A percentile compares a stretch with the other conserved stretches of the same genome.
Evolutionary conservation across 768 basidiomycete genomes (phyloP).

Genomic region (Lactarius pseudohatsudake): DNA sequence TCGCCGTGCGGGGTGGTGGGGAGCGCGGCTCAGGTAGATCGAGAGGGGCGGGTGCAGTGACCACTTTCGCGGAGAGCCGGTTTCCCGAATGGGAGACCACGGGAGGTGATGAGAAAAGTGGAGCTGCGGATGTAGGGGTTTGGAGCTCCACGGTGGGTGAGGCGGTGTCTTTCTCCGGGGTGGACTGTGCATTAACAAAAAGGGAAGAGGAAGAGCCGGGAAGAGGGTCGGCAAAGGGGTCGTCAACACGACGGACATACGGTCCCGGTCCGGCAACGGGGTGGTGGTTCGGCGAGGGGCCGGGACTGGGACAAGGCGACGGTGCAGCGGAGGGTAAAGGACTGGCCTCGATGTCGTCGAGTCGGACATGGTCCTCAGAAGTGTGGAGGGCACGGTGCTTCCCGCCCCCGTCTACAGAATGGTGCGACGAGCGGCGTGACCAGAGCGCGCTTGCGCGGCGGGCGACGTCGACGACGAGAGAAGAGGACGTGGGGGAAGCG

Average conservation of each 20-base stretch:
- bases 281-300: conserved; percentile 30
- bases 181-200: conserved; percentile 40
- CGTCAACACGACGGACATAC: conserved; percentile 30
- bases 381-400: conserved; percentile 49
- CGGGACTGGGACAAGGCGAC: conserved; percentile 35
- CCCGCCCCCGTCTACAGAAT: conserved; percentile 40
- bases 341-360: conserved; percentile 49
- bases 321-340: conserved; percentile 41
- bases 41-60: conserved; percentile 54
- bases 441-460: conserved; percentile 61
- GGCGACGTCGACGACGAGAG: conserved; percentile 58
- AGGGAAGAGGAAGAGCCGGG: conserved; percentile 51
- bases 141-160: conserved; percentile 18
- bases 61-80: conserved; percentile 34
- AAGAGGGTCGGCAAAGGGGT: conserved; percentile 55
- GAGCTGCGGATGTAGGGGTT: neutral
- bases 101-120: conserved; percentile 23
- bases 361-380: conserved; percentile 52
- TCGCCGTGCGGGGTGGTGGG: conserved; percentile 48
- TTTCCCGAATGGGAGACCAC: conserved; percentile 14
- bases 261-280: conserved; percentile 20
- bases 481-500: conserved; percentile 35
- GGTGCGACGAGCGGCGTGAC: conserved; percentile 41
- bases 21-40: conserved; percentile 60
- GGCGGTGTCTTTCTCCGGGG: conserved; percentile 33